Percentiles rank a stretch among this genome's conserved stretches.
Conservation (phyloP, 306 rosid species). For the Elaeagnus macrophylla region DNA sequence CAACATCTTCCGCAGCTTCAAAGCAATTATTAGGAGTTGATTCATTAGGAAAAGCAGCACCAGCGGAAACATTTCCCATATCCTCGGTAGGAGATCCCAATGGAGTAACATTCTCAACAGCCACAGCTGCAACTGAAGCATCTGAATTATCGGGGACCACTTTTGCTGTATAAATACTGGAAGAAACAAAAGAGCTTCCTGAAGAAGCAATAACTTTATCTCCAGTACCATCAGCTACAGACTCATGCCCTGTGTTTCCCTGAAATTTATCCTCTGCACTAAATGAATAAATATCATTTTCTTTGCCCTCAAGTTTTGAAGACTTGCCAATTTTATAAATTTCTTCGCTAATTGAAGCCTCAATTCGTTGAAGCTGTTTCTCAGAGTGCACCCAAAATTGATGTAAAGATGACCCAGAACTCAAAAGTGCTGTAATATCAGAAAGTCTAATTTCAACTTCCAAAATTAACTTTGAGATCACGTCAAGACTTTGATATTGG, state of each 20-base stretch:
- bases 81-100: slow-evolving; percentile 20
- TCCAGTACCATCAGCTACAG: slow-evolving; percentile 28
- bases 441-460: slow-evolving; percentile 83
- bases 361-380: slow-evolving; percentile 54
- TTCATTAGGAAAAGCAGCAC: slow-evolving; percentile 30
- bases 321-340: slow-evolving; percentile 29
- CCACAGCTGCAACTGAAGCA: slow-evolving; percentile 11
- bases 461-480: slow-evolving; percentile 38
- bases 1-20: slow-evolving; percentile 65
- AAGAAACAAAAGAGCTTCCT: slow-evolving; percentile 31
- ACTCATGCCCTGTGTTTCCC: slow-evolving; percentile 21
- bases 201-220: slow-evolving; percentile 16
- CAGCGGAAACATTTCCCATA: slow-evolving; percentile 24
- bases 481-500: slow-evolving; percentile 29
- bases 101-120: slow-evolving; percentile 28
- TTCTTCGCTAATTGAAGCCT: slow-evolving; percentile 45
- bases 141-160: slow-evolving; percentile 14
- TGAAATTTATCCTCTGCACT: slow-evolving; percentile 22
- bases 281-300: slow-evolving; percentile 22
- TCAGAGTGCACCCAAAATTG: slow-evolving; percentile 89
- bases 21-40: too few relatives aligned
- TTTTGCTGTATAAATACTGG: slow-evolving; percentile 19
- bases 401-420: slow-evolving; percentile 57
- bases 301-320: slow-evolving; percentile 26
- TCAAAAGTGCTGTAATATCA: slow-evolving; percentile 62